Conservation (phyloP, 805 yeast species). For the Candida corydali region DNA sequence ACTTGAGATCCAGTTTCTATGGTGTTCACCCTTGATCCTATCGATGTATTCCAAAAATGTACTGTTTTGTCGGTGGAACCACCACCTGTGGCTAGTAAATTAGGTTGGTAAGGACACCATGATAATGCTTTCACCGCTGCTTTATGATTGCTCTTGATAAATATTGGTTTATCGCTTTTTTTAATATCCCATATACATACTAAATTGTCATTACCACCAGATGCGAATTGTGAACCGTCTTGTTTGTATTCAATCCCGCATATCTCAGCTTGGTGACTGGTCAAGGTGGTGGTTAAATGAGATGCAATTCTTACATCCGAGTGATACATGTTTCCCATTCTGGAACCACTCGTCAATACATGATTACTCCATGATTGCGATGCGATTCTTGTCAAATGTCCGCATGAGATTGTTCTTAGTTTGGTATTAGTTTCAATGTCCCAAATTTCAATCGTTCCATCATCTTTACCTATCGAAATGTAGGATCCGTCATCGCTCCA, state of each 20-base stretch:
- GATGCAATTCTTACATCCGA: constrained; percentile 85
- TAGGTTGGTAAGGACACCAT: constrained; percentile 87
- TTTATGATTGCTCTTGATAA: constrained; percentile 72
- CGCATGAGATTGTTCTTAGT: constrained; percentile 73
- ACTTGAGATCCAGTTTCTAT: constrained; percentile 93
- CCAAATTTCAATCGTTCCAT: constrained; percentile 90
- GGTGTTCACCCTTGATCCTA: constrained; percentile 81
- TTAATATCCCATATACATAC: constrained; percentile 93
- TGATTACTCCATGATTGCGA: constrained; percentile 84
- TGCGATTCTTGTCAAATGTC: constrained; percentile 65
- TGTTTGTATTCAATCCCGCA: constrained; percentile 85
- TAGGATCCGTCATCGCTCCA: constrained; percentile 94
- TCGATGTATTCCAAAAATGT: constrained; percentile 92
- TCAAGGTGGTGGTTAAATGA: constrained; percentile 61
- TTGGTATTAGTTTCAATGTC: constrained; percentile 76
- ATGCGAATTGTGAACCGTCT: constrained; percentile 82
- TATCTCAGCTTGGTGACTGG: constrained; percentile 75
- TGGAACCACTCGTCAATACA: constrained; percentile 78
- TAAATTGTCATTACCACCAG: constrained; percentile 92
- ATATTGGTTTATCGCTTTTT: constrained; percentile 53
- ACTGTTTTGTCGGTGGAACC: constrained; percentile 87
- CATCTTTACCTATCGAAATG: constrained; percentile 76
- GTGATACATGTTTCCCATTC: constrained; percentile 77
- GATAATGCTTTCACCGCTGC: constrained; percentile 95
- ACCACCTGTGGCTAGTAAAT: constrained; percentile 92